These are phyloP conservation scores for Piloderma croceum DNA, from an alignment of 768 basidiomycete species.

Conservation along the genomic window DNA sequence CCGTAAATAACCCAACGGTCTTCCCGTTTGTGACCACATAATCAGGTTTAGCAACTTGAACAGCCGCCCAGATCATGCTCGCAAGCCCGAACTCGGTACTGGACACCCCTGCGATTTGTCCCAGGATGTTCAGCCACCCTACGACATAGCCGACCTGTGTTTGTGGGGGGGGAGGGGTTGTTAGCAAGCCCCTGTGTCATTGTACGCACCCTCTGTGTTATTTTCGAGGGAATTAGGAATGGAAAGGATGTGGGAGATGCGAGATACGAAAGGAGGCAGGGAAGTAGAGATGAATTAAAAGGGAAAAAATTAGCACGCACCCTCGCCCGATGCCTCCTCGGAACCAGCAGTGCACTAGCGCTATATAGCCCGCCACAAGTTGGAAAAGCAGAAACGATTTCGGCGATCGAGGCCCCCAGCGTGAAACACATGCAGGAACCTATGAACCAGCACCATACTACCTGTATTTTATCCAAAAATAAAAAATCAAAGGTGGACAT, in stretches of 20 bases:
- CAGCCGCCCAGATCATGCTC: slow-evolving; percentile 77
- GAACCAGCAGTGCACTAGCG: slow-evolving; percentile 73
- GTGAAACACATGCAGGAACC: slow-evolving; percentile 71
- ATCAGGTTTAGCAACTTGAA: slow-evolving; percentile 50
- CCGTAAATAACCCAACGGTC: slow-evolving; percentile 79
- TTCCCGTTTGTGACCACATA: slow-evolving; percentile 65
- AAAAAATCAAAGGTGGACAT: no score
- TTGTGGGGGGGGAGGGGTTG: no score
- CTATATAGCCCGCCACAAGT: slow-evolving; percentile 75
- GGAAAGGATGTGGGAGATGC: no score
- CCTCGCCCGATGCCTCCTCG: slow-evolving; percentile 56
- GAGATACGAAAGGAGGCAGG: slow-evolving; percentile 2
- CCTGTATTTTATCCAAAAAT: no score
- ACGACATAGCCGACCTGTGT: slow-evolving; percentile 72
- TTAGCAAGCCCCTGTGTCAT: no score
- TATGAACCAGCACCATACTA: slow-evolving; percentile 72
- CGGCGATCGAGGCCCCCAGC: slow-evolving; percentile 66
- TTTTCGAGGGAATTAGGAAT: no score
- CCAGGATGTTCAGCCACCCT: slow-evolving; percentile 80
- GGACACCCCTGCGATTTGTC: slow-evolving; percentile 80
- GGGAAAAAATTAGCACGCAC: slow-evolving; percentile 27
- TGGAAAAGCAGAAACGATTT: slow-evolving; percentile 72
- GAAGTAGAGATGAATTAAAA: neutral
- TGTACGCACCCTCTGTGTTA: no score
- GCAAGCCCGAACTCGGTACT: slow-evolving; percentile 82